phyloP scores from a whole-genome alignment of 2,329 filamentous ascomycete genomes.

The Diaporthe vexans region DNA sequence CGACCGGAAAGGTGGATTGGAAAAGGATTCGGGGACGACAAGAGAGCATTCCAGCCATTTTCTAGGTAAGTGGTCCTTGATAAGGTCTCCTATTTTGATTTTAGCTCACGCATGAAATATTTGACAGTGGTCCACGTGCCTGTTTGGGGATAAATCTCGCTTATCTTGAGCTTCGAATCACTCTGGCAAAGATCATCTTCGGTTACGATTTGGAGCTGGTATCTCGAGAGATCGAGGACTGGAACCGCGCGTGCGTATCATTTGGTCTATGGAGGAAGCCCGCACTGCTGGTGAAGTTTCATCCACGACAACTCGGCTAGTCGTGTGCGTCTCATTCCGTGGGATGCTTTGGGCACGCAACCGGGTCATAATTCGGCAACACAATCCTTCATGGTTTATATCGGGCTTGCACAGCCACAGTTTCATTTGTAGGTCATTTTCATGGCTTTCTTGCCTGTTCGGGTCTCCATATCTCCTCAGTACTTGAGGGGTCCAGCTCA shows the following conservation, averaged over 20 bases:
- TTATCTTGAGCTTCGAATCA: conserved; percentile 49
- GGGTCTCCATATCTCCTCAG: neutral
- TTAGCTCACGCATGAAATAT: neutral
- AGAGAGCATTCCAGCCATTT: conserved; percentile 50
- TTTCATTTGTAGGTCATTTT: too few species aligned
- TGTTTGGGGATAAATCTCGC: conserved; percentile 46
- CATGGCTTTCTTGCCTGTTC: neutral
- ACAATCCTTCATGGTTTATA: too few species aligned
- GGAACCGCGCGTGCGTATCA: conserved; percentile 30
- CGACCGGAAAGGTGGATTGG: conserved; percentile 38
- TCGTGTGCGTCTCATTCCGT: neutral
- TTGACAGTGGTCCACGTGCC: conserved; percentile 28
- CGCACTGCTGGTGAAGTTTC: conserved; percentile 35
- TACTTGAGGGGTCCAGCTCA: neutral
- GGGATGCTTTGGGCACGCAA: neutral
- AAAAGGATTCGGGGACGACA: conserved; percentile 43
- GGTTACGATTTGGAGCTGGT: conserved; percentile 45
- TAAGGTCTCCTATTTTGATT: neutral
- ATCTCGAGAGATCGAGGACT: conserved; percentile 34
- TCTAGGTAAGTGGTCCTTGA: conserved; percentile 23
- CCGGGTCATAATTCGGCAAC: neutral
- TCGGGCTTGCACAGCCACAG: too few species aligned
- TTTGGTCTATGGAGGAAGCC: conserved; percentile 38
- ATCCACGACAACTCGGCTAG: neutral
- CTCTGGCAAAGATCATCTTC: conserved; percentile 48